These are phyloP conservation scores for Phytopythium helicoides DNA, from an alignment of 352 stramenopile genomes.

Conservation along the genomic window DNA sequence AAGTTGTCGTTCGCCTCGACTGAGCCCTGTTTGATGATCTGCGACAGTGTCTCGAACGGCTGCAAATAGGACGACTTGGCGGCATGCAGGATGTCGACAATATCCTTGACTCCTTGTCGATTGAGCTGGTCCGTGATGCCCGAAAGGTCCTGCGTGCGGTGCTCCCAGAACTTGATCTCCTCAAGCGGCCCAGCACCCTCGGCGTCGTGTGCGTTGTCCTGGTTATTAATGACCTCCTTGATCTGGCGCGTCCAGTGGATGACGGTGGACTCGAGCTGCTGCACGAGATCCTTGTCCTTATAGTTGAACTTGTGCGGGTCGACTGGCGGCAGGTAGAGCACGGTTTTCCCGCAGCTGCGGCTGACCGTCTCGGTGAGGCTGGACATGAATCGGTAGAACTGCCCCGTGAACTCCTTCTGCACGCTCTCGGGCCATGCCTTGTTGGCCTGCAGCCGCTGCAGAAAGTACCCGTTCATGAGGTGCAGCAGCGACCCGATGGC, in stretches of 20 bases:
- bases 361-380: constrained; percentile 93
- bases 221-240: constrained; percentile 96
- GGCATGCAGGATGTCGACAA: constrained; percentile 81
- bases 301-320: constrained; percentile 81
- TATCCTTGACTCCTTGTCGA: constrained; percentile 86
- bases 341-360: constrained; percentile 90
- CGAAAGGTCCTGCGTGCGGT: constrained; percentile 90
- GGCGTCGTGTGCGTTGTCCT: constrained; percentile 90
- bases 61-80: constrained; percentile 94
- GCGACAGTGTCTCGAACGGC: constrained; percentile 89
- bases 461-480: constrained; percentile 83
- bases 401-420: constrained; percentile 92
- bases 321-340: constrained; percentile 91
- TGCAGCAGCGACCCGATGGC: constrained; percentile 77
- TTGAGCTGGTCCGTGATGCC: constrained; percentile 94
- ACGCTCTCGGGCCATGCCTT: constrained; percentile 91
- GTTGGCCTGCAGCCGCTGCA: constrained; percentile 79
- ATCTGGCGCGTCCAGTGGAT: constrained; percentile 98
- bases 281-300: constrained; percentile 94
- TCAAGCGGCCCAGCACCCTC: constrained; percentile 91
- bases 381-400: constrained; percentile 96
- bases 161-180: constrained; percentile 96
- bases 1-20: constrained; percentile 94
- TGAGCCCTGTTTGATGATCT: constrained; percentile 92
- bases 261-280: constrained; percentile 95